Conservation (phyloP, 2,329 filamentous ascomycete species). For the Phialophora macrospora region DNA sequence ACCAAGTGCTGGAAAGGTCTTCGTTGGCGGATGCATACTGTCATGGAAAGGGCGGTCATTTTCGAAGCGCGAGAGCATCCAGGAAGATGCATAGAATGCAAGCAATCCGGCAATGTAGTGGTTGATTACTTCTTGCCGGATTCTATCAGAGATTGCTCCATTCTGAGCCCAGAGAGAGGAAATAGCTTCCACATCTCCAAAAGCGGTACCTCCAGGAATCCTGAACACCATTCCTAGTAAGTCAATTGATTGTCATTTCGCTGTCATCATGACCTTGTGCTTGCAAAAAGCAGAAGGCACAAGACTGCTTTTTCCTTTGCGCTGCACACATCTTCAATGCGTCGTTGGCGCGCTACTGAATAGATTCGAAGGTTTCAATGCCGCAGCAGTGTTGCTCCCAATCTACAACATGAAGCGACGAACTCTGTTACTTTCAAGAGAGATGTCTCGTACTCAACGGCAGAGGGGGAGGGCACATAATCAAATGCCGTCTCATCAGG, state of each 20-base stretch:
- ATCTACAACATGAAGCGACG: not conserved
- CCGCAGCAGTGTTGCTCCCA: not conserved
- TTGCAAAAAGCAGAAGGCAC: not conserved
- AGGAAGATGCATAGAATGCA: not conserved
- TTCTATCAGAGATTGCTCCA: not conserved
- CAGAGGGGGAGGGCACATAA: no score
- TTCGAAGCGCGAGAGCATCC: not conserved
- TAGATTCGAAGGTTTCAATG: not conserved
- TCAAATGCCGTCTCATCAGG: no score
- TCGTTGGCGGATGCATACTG: conserved; percentile 1
- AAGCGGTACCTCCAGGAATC: not conserved
- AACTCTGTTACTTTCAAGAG: not conserved
- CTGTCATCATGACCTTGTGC: not conserved
- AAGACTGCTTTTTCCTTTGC: not conserved
- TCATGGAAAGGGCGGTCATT: not conserved
- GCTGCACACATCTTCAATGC: not conserved
- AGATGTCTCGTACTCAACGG: not conserved
- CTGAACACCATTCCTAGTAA: not conserved
- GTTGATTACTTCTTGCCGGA: not conserved
- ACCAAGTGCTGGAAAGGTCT: conserved; percentile 41
- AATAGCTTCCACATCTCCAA: not conserved
- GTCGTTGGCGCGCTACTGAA: no score
- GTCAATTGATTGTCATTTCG: not conserved
- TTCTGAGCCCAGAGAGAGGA: not conserved
- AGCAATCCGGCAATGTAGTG: not conserved